Percentiles rank a stretch among this genome's conserved stretches.
phyloP scores from a whole-genome alignment of 768 basidiomycete species.

The Pulveroboletus sp. region DNA sequence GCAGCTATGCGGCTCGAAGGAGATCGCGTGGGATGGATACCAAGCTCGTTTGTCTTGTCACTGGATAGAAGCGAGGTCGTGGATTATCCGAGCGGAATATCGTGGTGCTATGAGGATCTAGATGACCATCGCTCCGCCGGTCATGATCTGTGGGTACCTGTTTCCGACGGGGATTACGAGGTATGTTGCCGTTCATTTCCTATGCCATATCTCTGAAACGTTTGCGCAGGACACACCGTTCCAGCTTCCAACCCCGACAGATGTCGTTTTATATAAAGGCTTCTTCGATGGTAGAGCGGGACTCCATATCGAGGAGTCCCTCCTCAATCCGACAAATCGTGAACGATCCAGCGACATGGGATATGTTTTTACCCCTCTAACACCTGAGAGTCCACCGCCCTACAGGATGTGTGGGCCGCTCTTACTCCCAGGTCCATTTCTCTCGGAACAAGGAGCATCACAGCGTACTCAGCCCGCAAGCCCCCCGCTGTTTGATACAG shows the following conservation, averaged over 20 bases:
- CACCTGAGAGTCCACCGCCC: slow-evolving; percentile 31
- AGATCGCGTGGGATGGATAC: slow-evolving; percentile 70
- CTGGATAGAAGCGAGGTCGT: slow-evolving; percentile 34
- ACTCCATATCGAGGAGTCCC: slow-evolving; percentile 5
- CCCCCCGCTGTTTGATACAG: not conserved
- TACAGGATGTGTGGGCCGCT: not conserved
- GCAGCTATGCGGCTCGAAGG: slow-evolving; percentile 61
- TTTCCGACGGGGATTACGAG: slow-evolving; percentile 17
- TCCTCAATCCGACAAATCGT: slow-evolving; percentile 5
- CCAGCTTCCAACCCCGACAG: slow-evolving; percentile 18
- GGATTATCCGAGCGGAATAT: slow-evolving; percentile 48
- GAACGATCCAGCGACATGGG: slow-evolving; percentile 4
- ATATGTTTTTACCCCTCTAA: slow-evolving; percentile 20
- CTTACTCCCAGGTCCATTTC: not conserved
- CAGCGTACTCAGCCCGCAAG: not conserved
- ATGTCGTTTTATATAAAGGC: slow-evolving; percentile 11
- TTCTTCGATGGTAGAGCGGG: slow-evolving; percentile 1
- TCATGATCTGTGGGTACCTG: slow-evolving; percentile 20
- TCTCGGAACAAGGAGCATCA: not conserved
- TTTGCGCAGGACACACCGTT: slow-evolving; percentile 12
- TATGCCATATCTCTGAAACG: slow-evolving; percentile 9
- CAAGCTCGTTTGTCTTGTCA: slow-evolving; percentile 62
- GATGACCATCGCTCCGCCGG: slow-evolving; percentile 11
- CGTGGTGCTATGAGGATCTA: slow-evolving; percentile 28
- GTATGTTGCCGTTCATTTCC: slow-evolving; percentile 6